These are phyloP conservation scores for Trichoderma virens DNA, from an alignment of 495 filamentous ascomycete species.

Conservation along the genomic window DNA sequence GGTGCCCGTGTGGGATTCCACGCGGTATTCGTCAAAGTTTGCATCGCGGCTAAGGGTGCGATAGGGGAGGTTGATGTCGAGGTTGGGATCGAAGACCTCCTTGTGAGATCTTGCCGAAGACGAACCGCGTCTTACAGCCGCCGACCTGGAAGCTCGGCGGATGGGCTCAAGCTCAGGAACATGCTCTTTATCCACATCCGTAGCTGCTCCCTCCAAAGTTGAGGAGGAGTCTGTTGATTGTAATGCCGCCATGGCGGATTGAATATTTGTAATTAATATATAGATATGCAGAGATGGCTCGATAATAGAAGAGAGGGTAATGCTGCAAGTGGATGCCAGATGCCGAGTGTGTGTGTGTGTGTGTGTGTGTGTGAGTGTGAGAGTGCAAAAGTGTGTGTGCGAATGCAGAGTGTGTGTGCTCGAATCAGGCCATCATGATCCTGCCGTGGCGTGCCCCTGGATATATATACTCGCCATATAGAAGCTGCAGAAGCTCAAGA, in stretches of 20 bases:
- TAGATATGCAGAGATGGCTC: background rate
- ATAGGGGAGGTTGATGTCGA: constrained; percentile 51
- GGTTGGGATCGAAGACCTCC: constrained; percentile 10
- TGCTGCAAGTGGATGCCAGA: background rate
- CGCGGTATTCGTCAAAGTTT: constrained; percentile 55
- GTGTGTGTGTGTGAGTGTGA: too few relatives aligned
- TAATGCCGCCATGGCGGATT: background rate
- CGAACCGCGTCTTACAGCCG: background rate
- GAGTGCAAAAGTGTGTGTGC: background rate
- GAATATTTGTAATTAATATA: too few relatives aligned
- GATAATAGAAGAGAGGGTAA: background rate
- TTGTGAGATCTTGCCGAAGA: background rate
- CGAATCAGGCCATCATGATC: background rate
- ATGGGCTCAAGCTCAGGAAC: background rate
- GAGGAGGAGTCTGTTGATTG: background rate
- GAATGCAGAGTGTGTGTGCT: constrained; percentile 3
- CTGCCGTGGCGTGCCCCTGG: background rate
- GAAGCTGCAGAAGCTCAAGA: background rate
- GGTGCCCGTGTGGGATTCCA: constrained; percentile 50
- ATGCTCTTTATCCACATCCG: background rate
- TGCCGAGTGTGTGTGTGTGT: background rate
- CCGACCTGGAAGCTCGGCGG: background rate
- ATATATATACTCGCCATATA: background rate
- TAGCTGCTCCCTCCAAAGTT: background rate
- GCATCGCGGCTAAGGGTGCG: constrained; percentile 53